A percentile compares a stretch with the other conserved stretches of the same genome.
These are phyloP conservation scores for Dittrichia graveolens DNA, from an alignment of 129 eudicot genomes.

Conservation along the genomic window DNA sequence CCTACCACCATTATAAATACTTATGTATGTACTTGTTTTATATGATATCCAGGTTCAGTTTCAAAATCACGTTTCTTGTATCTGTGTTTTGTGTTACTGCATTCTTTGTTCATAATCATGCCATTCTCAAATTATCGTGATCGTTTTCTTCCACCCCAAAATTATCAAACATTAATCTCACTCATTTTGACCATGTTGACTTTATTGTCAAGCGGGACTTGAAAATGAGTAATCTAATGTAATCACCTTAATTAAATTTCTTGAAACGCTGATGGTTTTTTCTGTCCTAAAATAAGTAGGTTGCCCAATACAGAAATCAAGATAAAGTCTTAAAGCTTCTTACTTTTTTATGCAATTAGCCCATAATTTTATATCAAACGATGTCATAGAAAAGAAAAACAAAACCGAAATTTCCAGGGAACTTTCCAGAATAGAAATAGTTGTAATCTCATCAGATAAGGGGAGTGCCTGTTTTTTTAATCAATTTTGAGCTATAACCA, in stretches of 20 bases:
- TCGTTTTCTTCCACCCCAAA: too few relatives aligned
- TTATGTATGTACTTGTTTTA: too few relatives aligned
- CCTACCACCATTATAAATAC: too few relatives aligned
- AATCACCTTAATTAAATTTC: neutral
- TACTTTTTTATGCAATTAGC: too few relatives aligned
- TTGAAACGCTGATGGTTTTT: neutral
- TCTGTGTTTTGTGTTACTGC: too few relatives aligned
- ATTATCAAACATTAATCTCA: neutral
- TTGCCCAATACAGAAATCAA: neutral
- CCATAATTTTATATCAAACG: too few relatives aligned
- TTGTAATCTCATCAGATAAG: neutral
- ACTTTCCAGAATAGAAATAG: neutral
- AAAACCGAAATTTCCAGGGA: neutral
- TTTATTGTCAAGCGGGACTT: neutral
- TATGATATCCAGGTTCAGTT: too few relatives aligned
- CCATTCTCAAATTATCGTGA: too few relatives aligned
- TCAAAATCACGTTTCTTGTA: too few relatives aligned
- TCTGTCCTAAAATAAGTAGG: neutral
- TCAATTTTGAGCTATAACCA: conserved; percentile 7
- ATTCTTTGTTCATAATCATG: too few relatives aligned
- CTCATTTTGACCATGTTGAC: conserved; percentile 5
- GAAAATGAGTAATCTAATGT: neutral
- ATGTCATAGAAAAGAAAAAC: too few relatives aligned
- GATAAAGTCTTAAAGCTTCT: too few relatives aligned
- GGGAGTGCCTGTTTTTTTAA: neutral